Evolutionary conservation across 106 monocot species (phyloP).

Genomic region (Acorus calamus): DNA sequence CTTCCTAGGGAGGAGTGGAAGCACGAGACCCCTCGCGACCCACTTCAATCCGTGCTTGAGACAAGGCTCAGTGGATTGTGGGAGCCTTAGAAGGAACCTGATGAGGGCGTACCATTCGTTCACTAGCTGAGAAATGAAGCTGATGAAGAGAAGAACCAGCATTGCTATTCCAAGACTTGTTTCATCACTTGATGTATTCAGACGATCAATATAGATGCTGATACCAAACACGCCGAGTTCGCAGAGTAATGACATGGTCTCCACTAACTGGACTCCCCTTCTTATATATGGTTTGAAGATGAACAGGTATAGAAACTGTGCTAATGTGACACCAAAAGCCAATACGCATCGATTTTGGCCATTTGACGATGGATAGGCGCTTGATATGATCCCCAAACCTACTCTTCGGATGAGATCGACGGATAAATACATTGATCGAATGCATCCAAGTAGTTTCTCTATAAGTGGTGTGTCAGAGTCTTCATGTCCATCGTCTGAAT

Average conservation of each 20-base stretch:
- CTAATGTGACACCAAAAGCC: neutral
- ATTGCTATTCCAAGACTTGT: neutral
- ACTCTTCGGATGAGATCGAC: neutral
- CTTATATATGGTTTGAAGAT: neutral
- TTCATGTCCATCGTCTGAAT: neutral
- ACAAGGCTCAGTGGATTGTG: neutral
- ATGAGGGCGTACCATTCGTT: neutral
- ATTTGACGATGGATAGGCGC: neutral
- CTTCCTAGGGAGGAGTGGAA: neutral
- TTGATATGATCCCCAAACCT: neutral
- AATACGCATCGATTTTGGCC: neutral
- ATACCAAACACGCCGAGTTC: neutral
- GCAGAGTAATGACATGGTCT: neutral
- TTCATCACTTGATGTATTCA: neutral
- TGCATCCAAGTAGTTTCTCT: neutral
- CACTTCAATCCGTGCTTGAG: neutral
- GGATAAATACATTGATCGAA: neutral
- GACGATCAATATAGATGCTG: neutral
- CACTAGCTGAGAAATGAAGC: neutral
- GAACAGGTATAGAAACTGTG: neutral
- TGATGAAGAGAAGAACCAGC: neutral
- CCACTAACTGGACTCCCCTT: neutral
- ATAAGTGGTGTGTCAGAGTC: neutral
- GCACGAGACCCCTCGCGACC: neutral
- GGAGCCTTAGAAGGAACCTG: neutral